These are phyloP conservation scores for Tuctoria greenei DNA, from an alignment of 176 grass and related monocot species.

Conservation along the genomic window DNA sequence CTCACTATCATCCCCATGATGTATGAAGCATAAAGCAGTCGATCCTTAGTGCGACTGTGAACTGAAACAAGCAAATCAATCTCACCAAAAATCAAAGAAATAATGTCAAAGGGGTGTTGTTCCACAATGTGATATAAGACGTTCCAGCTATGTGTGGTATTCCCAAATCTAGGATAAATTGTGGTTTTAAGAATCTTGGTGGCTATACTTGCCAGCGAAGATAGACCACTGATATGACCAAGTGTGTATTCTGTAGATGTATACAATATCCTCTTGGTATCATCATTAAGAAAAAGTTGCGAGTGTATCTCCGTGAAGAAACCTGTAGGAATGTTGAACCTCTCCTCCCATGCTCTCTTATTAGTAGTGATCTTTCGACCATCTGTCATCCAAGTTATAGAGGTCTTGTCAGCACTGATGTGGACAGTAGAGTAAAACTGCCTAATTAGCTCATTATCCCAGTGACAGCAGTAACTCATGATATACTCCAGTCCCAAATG, in stretches of 20 bases:
- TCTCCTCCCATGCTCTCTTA: slow-evolving; percentile 31
- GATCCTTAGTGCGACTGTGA: neutral
- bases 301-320: slow-evolving; percentile 16
- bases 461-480: slow-evolving; percentile 1
- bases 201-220: slow-evolving; percentile 27
- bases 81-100: slow-evolving; percentile 23
- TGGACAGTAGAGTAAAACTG: slow-evolving; percentile 37
- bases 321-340: neutral
- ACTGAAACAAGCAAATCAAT: slow-evolving; percentile 6
- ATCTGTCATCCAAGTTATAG: slow-evolving; percentile 33
- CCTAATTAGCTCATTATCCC: slow-evolving; percentile 9
- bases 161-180: slow-evolving; percentile 21
- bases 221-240: neutral
- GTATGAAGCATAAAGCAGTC: slow-evolving; percentile 26
- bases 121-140: slow-evolving; percentile 21
- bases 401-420: slow-evolving; percentile 15
- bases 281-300: slow-evolving; percentile 8
- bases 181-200: slow-evolving; percentile 24
- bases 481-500: slow-evolving; percentile 32
- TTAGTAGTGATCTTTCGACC: slow-evolving; percentile 17
- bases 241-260: slow-evolving; percentile 6
- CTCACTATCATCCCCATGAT: slow-evolving; percentile 30
- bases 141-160: slow-evolving; percentile 20
- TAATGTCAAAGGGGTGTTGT: slow-evolving; percentile 13
- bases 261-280: slow-evolving; percentile 31